Percentiles rank a stretch among this genome's conserved stretches.
Conservation (phyloP, 768 basidiomycete genomes). For the Trametes cinnabarina region DNA sequence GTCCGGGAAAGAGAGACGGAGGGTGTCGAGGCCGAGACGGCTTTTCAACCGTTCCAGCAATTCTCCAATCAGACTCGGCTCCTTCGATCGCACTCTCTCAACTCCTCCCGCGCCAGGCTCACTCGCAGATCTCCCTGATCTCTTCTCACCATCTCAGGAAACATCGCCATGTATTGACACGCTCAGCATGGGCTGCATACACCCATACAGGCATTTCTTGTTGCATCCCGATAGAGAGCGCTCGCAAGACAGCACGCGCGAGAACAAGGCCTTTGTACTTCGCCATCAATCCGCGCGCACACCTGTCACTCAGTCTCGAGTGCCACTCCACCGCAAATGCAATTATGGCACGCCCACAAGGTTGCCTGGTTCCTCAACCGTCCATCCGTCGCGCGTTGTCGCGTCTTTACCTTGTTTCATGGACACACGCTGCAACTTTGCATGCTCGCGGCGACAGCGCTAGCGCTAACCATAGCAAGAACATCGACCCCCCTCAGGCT, state of each 20-base stretch:
- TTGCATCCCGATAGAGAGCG: not conserved
- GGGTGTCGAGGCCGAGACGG: constrained; percentile 6
- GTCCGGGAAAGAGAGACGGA: constrained; percentile 18
- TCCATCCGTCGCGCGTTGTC: not conserved
- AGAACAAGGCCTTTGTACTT: constrained; percentile 7
- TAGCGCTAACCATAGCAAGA: too few relatives aligned
- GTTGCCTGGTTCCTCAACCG: constrained; percentile 6
- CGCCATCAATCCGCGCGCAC: constrained; percentile 4
- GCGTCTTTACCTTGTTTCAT: not conserved
- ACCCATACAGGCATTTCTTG: not conserved
- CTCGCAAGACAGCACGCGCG: not conserved
- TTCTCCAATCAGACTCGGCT: constrained; percentile 23
- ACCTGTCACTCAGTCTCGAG: not conserved
- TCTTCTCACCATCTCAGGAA: not conserved
- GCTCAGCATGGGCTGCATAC: too few relatives aligned
- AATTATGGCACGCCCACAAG: constrained; percentile 9
- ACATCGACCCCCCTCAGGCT: too few relatives aligned
- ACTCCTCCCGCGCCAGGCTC: constrained; percentile 3
- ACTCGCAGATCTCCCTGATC: constrained; percentile 14
- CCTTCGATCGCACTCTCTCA: constrained; percentile 14
- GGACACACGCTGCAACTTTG: not conserved
- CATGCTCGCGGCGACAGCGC: not conserved
- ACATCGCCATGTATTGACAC: not conserved
- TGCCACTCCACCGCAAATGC: constrained; percentile 8
- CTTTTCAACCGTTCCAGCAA: constrained; percentile 21